A percentile compares a stretch with the other conserved stretches of the same genome.
Evolutionary conservation across 257 asterid genomes (phyloP).

Genomic region (Petunia secreta): DNA sequence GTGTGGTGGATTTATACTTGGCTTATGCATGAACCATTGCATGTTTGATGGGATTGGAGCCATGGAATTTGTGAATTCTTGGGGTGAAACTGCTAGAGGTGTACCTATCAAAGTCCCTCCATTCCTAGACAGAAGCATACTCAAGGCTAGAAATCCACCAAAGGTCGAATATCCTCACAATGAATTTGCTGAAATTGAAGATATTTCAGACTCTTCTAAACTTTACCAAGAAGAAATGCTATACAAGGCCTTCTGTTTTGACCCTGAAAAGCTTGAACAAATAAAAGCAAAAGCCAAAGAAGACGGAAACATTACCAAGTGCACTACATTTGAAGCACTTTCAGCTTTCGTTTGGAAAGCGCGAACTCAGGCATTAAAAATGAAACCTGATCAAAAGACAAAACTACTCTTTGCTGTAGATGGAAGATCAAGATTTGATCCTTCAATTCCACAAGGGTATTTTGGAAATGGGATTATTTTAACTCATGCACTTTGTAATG

Average conservation of each 20-base stretch:
- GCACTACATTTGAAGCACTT: constrained; percentile 87
- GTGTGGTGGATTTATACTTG: constrained; percentile 90
- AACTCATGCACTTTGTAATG: constrained; percentile 63
- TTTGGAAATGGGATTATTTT: constrained; percentile 86
- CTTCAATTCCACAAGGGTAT: constrained; percentile 69
- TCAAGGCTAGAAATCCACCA: constrained; percentile 73
- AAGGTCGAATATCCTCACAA: constrained; percentile 63
- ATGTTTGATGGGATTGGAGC: constrained; percentile 94
- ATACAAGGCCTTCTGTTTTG: constrained; percentile 72
- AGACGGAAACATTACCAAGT: constrained; percentile 47
- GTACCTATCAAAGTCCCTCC: constrained; percentile 57
- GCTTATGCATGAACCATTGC: constrained; percentile 87
- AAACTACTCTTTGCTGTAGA: constrained; percentile 91
- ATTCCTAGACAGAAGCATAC: constrained; percentile 71
- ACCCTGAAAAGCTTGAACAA: constrained; percentile 62
- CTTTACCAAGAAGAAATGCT: constrained; percentile 70
- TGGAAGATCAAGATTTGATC: constrained; percentile 70
- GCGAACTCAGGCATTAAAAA: constrained; percentile 60
- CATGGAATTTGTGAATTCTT: constrained; percentile 82
- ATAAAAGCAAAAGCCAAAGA: constrained; percentile 57
- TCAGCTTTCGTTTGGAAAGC: constrained; percentile 84
- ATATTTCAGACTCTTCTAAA: constrained; percentile 56
- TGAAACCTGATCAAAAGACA: constrained; percentile 71
- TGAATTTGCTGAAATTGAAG: constrained; percentile 76
- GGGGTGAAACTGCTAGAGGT: constrained; percentile 86